Evolutionary conservation across 2,329 filamentous ascomycete genomes (phyloP), one percentile per base, ranked within the genome.

Genomic region (Neocucurbitaria cava): DNA sequence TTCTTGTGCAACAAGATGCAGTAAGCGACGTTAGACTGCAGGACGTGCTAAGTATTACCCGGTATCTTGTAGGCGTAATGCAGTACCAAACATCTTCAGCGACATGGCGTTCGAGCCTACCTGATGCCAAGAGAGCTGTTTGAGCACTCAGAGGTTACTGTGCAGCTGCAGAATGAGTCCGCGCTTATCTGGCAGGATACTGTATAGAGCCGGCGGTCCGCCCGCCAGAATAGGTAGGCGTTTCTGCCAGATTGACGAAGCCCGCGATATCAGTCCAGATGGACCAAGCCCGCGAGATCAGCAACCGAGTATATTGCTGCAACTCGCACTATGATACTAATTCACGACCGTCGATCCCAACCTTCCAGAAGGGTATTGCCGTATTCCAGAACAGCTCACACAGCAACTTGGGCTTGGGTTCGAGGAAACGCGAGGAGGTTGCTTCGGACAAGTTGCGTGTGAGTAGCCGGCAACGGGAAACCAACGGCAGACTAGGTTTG

Each of bases 261-360:
- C 38, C n/a, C n/a, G n/a, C n/a, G n/a, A n/a, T n/a, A n/a, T n/a
- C n/a, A n/a, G n/a, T n/a, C n/a, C n/a, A n/a, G n/a, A n/a, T n/a
- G n/a, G n/a, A n/a, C n/a, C n/a, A n/a, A n/a, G n/a, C 21, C 41
- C 46, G 38, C 46, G 41, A 43, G 38, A 35, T 38, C 20, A 38
- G 21, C 31, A 39, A 9, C 26, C 30, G 3, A 40, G 23, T 23
- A 20, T 26, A 49, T 46, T 49, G 17, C 40, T 30, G 30, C 31
- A 17, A 31, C 36, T 44, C 31, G n/a, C 23, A 31, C 31, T 54
- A 35, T 35, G 9, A 31, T n/a, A n/a, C n/a, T 18, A 57, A 49
- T 58, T 55, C 57, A 42, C 50, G 15, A 10, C 24, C 26, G 51
- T n/a, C 52, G 49, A 58, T 58, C 46, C 26, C 48, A 21, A 42